Percentiles rank a stretch among this genome's conserved stretches.
These are phyloP conservation scores for Wickerhamomyces chambardii DNA, from an alignment of 805 yeast species.

Conservation along the genomic window DNA sequence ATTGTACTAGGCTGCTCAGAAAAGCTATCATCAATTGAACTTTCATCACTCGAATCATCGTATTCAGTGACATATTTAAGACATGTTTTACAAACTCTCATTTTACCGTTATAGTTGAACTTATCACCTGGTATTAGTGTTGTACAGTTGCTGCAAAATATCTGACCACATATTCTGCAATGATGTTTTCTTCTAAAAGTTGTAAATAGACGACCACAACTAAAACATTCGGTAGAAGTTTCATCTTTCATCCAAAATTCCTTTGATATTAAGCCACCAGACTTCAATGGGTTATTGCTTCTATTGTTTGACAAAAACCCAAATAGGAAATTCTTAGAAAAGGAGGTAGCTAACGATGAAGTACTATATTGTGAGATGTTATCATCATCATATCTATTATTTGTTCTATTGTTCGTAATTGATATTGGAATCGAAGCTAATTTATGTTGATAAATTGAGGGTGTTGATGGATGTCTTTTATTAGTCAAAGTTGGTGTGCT, in stretches of 20 bases:
- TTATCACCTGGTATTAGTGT: constrained; percentile 56
- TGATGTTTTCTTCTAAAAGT: constrained; percentile 91
- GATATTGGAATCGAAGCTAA: constrained; percentile 3
- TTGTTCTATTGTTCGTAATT: constrained; percentile 10
- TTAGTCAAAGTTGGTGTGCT: not conserved
- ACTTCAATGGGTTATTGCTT: constrained; percentile 13
- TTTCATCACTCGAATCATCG: constrained; percentile 68
- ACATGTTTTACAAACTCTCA: constrained; percentile 75
- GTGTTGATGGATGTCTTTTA: not conserved
- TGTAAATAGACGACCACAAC: constrained; percentile 71
- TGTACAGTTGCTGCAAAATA: constrained; percentile 83
- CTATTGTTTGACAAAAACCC: constrained; percentile 27
- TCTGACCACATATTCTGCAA: constrained; percentile 93
- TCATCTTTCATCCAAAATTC: constrained; percentile 98
- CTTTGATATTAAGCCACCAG: constrained; percentile 26
- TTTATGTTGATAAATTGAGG: not conserved
- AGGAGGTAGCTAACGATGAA: constrained; percentile 31
- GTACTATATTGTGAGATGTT: constrained; percentile 25
- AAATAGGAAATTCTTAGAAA: constrained; percentile 30
- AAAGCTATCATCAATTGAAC: constrained; percentile 27
- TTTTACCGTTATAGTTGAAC: constrained; percentile 55
- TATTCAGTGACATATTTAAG: constrained; percentile 51
- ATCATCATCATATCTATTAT: constrained; percentile 22
- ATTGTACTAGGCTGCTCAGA: constrained; percentile 8
- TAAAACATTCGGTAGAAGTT: constrained; percentile 79